phyloP scores from a whole-genome alignment of 139 green algal species.

The Chlamydomonas eustigma region DNA sequence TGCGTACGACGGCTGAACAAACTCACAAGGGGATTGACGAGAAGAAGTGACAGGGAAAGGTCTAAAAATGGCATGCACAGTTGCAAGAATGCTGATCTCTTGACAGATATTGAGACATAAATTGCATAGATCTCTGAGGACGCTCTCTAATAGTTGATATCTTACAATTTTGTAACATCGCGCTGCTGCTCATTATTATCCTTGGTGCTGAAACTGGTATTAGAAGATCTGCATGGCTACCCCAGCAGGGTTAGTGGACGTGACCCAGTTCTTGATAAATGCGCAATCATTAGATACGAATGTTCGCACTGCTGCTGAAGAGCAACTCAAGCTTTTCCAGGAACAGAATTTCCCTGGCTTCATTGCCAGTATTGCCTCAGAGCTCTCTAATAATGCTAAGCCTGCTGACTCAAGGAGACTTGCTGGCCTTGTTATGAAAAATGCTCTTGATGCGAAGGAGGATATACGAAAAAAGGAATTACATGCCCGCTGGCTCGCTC shows the following conservation, averaged over 20 bases:
- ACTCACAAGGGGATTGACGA: too few relatives aligned
- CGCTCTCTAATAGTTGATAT: too few relatives aligned
- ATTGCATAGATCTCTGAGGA: too few relatives aligned
- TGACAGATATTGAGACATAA: too few relatives aligned
- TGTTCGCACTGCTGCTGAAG: slow-evolving; percentile 73
- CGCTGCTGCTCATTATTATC: too few relatives aligned
- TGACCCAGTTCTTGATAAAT: slow-evolving; percentile 53
- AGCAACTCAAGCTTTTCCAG: slow-evolving; percentile 70
- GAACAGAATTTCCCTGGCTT: slow-evolving; percentile 72
- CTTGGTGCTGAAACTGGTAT: too few relatives aligned
- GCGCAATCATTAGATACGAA: slow-evolving; percentile 70
- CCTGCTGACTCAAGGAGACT: slow-evolving; percentile 67
- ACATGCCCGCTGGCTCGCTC: slow-evolving; percentile 60
- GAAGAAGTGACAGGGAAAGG: too few relatives aligned
- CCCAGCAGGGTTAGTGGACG: slow-evolving; percentile 21
- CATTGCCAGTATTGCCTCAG: slow-evolving; percentile 63
- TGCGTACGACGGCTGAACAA: too few relatives aligned
- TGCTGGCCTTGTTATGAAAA: slow-evolving; percentile 95
- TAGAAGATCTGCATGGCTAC: too few relatives aligned
- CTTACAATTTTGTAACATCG: too few relatives aligned
- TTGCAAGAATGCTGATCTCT: too few relatives aligned
- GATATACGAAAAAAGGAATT: slow-evolving; percentile 56
- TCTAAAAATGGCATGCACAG: too few relatives aligned
- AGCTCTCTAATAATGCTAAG: slow-evolving; percentile 76
- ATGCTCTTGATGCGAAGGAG: slow-evolving; percentile 89